Evolutionary conservation across 176 grass and related monocot species (phyloP), one percentile per base, ranked within the genome.

Genomic region (Aegilops speltoides): DNA sequence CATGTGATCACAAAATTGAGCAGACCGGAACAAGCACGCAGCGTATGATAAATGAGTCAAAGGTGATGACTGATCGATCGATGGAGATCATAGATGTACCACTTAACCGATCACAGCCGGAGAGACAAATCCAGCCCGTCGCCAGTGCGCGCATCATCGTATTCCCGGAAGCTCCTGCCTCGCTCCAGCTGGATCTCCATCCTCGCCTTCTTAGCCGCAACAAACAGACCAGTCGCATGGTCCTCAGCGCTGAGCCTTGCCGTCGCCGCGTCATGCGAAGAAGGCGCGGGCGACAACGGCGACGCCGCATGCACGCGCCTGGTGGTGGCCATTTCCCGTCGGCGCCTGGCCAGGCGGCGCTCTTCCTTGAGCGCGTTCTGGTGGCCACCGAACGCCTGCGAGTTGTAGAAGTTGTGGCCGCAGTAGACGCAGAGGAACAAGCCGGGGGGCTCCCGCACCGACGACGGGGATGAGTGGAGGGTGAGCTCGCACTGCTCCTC

Each of bases 291-390:
- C 13, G 71, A 25, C 6, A 7, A 17, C 1, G 9, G 13, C 24
- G 23, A 10, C 20, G 31, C 66, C 25, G 77, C 86, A 9, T 86
- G 84, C 26, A 20, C 34, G 46, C 60, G 79, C 54, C 73, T 52
- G 8, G 83, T 67, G 46, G 86, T 23, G 26, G 81, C 84, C 45
- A 91, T 64, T 64, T 95, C 87, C 56, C 89, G 25, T 4, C 91
- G 68, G 33, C 73, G 89, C 79, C 87, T 96, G 67, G 88, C 88
- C 13, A 90, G 79, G 92, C 76, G 91, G 79, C 97, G 82, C 86
- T 99, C 94, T 71, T 94, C 82, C 91, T 98, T 98, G 91, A 95
- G 96, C 20, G 96, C 96, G 71, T 95, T 98, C 89, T 98, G 96
- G 83, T 98, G 96, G 43, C 96, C 96, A 7, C 96, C 93, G 20